Base-by-base conservation (phyloP, 305 asterid species). In the Fraxinus dipetala region DNA sequence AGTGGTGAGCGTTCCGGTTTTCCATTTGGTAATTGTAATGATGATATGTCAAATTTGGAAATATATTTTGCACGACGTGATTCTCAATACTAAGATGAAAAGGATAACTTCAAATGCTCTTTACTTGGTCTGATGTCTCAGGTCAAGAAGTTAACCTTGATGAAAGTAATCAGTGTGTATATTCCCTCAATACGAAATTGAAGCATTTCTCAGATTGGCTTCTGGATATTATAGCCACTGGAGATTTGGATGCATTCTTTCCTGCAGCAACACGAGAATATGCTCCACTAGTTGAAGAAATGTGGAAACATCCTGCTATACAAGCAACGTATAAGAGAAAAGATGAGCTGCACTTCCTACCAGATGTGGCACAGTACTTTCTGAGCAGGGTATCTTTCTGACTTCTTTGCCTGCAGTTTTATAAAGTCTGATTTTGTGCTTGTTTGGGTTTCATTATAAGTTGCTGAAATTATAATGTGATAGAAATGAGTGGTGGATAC, bases 261-360 rank as follows among this genome's bases (percentile, higher is more conserved):
- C 99, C 99, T 18, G 99, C 99, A 11, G 99, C 98, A 59, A 94
- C 99, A 0, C 98, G 99, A 36, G 99, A 95, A 85, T 95, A 95
- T 84, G 99, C 99, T 80, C 99, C 99, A 1, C 86, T 95, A 18
- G 99, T 95, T 54, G 99, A 95, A 87, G 99, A 95, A 88, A 95
- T 94, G 31, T 95, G 99, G 99, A 87, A 86, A 85, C 96, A 95
- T 89, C 90, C 91, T 79, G 97, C 99, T 48, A 91, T 95, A 83
- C 97, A 94, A 84, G 98, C 90, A 87, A 91, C 99, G 0, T 95
- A 89, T 82, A 85, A 80, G 83, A 94, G 99, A 80, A 94, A 88
- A 87, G 82, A 86, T 73, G 97, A 94, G 81, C 98, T 95, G 86
- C 94, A 88, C 88, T 95, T 94, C 86, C 93, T 94, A 78, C 97